Evolutionary conservation across 257 asterid genomes (phyloP).

Genomic region (Leonotis leonurus): DNA sequence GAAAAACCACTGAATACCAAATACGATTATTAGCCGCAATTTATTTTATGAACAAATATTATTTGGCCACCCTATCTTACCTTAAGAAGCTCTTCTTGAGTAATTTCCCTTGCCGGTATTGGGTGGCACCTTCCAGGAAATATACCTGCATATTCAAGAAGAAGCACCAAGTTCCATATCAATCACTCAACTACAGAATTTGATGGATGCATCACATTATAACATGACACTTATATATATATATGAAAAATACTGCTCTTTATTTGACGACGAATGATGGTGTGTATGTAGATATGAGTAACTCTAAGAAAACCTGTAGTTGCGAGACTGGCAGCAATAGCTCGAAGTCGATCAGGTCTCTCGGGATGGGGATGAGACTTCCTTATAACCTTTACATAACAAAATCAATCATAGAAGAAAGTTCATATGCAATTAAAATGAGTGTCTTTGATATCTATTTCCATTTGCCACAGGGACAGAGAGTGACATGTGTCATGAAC

Average conservation of each 20-base stretch:
- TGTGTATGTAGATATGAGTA: conserved; percentile 7
- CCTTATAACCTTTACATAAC: conserved; percentile 52
- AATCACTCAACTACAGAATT: conserved; percentile 13
- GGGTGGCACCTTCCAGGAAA: conserved; percentile 88
- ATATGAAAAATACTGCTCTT: conserved; percentile 14
- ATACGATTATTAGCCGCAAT: not conserved
- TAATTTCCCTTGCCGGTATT: conserved; percentile 79
- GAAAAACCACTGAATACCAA: not conserved
- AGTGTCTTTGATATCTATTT: conserved; percentile 9
- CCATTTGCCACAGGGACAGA: conserved; percentile 4
- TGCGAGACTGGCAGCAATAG: conserved; percentile 91
- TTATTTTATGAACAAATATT: not conserved
- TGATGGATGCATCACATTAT: conserved; percentile 2
- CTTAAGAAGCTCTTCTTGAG: conserved; percentile 71
- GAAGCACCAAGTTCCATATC: conserved; percentile 4
- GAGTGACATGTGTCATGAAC: conserved; percentile 6
- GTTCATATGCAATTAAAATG: conserved; percentile 9
- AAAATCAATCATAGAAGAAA: conserved; percentile 26
- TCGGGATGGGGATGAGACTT: conserved; percentile 97
- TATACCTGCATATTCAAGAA: conserved; percentile 53
- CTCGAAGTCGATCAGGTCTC: conserved; percentile 94
- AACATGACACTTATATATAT: conserved; percentile 12
- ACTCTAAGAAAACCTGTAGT: conserved; percentile 59
- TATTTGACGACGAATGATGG: conserved; percentile 1
- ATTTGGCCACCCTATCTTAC: conserved; percentile 33